phyloP scores from a whole-genome alignment of 2,329 filamentous ascomycete genomes.

The Metarhizium brunneum region DNA sequence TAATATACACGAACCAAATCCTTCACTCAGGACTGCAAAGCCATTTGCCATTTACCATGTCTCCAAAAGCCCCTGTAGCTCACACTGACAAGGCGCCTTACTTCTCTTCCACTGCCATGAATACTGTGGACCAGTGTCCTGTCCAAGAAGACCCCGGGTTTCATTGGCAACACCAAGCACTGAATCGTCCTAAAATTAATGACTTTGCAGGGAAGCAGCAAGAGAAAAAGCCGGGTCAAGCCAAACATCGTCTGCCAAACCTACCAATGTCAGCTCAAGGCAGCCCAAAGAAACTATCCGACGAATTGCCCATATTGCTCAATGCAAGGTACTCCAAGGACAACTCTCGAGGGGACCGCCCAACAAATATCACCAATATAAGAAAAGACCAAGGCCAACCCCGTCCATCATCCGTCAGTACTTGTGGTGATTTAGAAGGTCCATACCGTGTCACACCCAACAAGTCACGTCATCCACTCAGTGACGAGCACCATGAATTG shows the following conservation, averaged over 20 bases:
- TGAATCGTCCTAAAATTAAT: not conserved
- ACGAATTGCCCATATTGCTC: not conserved
- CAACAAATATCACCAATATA: not conserved
- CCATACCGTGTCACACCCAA: constrained; percentile 15
- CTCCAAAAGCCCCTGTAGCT: not conserved
- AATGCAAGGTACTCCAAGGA: not conserved
- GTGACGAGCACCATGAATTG: constrained; percentile 2
- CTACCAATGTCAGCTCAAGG: not conserved
- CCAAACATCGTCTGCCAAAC: not conserved
- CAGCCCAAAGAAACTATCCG: not conserved
- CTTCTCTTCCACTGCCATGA: too few species aligned
- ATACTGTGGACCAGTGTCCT: not conserved
- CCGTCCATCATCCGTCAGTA: constrained; percentile 11
- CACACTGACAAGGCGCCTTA: not conserved
- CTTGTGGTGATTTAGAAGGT: constrained; percentile 23
- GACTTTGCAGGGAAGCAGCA: not conserved
- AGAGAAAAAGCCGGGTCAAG: not conserved
- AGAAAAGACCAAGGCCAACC: not conserved
- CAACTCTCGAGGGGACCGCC: not conserved
- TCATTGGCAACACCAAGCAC: not conserved
- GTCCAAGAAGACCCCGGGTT: not conserved
- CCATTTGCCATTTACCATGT: not conserved
- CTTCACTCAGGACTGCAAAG: not conserved
- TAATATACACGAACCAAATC: not conserved
- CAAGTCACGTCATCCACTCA: not conserved